phyloP scores from a whole-genome alignment of 768 basidiomycete genomes.

The Gelatoporia subvermispora region DNA sequence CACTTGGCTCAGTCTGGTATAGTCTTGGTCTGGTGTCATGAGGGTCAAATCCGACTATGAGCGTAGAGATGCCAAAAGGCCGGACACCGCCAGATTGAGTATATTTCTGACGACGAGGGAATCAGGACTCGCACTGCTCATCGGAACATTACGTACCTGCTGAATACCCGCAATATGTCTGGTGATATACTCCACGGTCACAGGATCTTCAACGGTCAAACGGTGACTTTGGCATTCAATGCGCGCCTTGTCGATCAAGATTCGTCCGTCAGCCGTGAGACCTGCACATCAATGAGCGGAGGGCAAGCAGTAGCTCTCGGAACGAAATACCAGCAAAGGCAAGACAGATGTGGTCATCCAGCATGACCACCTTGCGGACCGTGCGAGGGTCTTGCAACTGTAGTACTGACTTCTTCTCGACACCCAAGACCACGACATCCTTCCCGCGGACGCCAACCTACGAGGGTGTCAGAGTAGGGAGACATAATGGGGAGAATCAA shows the following conservation, averaged over 20 bases:
- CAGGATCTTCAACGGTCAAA: constrained; percentile 95
- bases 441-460: constrained; percentile 95
- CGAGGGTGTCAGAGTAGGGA: constrained; percentile 7
- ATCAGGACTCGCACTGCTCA: background rate
- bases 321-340: constrained; percentile 87
- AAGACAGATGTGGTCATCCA: constrained; percentile 95
- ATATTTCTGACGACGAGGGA: constrained; percentile 59
- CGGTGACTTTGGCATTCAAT: constrained; percentile 98
- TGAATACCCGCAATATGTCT: constrained; percentile 98
- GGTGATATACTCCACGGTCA: constrained; percentile 97
- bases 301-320: background rate
- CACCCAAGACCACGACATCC: constrained; percentile 92
- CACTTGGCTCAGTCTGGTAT: constrained; percentile 96
- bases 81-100: constrained; percentile 98
- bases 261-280: constrained; percentile 94
- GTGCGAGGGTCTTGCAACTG: constrained; percentile 98
- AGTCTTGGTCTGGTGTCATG: constrained; percentile 82
- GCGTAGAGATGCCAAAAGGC: constrained; percentile 95
- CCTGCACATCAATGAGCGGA: constrained; percentile 44
- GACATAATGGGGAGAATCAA: constrained; percentile 3
- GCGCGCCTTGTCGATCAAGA: constrained; percentile 96
- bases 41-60: constrained; percentile 96
- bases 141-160: constrained; percentile 59
- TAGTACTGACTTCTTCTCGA: constrained; percentile 97
- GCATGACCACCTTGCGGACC: constrained; percentile 95